These are phyloP conservation scores for Fraxinus latifolia DNA, from an alignment of 305 asterid genomes.

Conservation along the genomic window DNA sequence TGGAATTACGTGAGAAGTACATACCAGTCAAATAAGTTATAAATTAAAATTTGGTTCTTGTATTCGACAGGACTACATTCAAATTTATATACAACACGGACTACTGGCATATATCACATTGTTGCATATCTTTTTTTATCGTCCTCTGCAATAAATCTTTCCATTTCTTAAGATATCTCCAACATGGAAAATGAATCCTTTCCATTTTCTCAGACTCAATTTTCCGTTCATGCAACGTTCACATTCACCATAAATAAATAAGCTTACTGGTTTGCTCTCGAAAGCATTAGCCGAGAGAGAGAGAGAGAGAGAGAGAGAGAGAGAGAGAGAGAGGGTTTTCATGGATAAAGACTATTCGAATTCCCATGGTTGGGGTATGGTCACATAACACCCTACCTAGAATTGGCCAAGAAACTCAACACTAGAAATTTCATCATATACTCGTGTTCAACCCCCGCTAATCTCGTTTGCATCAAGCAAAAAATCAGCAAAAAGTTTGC, in stretches of 20 bases:
- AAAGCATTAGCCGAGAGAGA: not conserved
- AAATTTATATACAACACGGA: too few relatives aligned
- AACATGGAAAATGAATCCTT: slow-evolving; percentile 1
- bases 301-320: not conserved
- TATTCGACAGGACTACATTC: too few relatives aligned
- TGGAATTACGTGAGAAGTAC: not conserved
- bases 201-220: not conserved
- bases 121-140: not conserved
- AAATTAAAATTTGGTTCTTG: too few relatives aligned
- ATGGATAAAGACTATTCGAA: not conserved
- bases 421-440: slow-evolving; percentile 18
- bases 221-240: slow-evolving; percentile 6
- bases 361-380: not conserved
- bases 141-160: not conserved
- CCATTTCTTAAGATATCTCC: not conserved
- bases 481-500: slow-evolving; percentile 21
- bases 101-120: not conserved
- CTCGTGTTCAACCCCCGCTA: not conserved
- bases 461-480: not conserved
- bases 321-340: not conserved
- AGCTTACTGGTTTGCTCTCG: not conserved
- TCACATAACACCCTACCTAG: not conserved
- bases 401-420: slow-evolving; percentile 38
- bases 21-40: not conserved
- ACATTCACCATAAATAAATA: slow-evolving; percentile 3